These are phyloP conservation scores for Haplosporangium sp. DNA, from an alignment of 371 early-diverging fungal genomes.

Conservation along the genomic window DNA sequence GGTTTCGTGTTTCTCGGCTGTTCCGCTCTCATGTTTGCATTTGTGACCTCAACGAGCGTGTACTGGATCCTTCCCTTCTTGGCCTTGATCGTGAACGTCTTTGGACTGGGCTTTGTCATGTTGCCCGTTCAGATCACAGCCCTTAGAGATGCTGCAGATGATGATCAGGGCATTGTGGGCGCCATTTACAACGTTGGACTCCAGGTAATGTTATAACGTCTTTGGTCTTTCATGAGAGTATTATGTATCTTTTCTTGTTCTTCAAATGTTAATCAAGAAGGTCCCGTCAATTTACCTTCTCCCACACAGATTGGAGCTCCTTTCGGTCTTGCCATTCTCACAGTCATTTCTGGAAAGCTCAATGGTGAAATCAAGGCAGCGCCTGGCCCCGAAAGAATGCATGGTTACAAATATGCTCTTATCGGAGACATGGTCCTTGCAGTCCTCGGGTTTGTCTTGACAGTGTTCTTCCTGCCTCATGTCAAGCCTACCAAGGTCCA, in stretches of 20 bases:
- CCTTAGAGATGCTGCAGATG: constrained; percentile 46
- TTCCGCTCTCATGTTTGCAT: constrained; percentile 45
- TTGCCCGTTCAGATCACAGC: constrained; percentile 52
- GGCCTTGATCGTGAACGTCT: constrained; percentile 38
- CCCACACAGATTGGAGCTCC: constrained; percentile 38
- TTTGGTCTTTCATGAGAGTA: neutral
- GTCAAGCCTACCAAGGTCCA: constrained; percentile 19
- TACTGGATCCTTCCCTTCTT: constrained; percentile 50
- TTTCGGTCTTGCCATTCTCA: constrained; percentile 48
- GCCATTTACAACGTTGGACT: constrained; percentile 53
- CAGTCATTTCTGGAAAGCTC: constrained; percentile 47
- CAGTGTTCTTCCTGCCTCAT: constrained; percentile 37
- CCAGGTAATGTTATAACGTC: constrained; percentile 21
- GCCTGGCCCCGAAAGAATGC: constrained; percentile 28
- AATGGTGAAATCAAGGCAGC: constrained; percentile 10
- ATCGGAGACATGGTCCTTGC: constrained; percentile 32
- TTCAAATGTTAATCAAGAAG: neutral
- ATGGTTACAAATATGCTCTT: constrained; percentile 47
- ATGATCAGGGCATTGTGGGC: constrained; percentile 52
- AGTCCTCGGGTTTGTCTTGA: constrained; percentile 23
- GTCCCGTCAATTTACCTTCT: neutral
- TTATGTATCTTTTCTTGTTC: neutral
- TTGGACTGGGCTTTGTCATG: constrained; percentile 48
- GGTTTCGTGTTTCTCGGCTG: constrained; percentile 29
- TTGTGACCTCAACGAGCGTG: constrained; percentile 26